phyloP scores from a whole-genome alignment of 2,329 filamentous ascomycete species.

The Colletotrichum karsti region DNA sequence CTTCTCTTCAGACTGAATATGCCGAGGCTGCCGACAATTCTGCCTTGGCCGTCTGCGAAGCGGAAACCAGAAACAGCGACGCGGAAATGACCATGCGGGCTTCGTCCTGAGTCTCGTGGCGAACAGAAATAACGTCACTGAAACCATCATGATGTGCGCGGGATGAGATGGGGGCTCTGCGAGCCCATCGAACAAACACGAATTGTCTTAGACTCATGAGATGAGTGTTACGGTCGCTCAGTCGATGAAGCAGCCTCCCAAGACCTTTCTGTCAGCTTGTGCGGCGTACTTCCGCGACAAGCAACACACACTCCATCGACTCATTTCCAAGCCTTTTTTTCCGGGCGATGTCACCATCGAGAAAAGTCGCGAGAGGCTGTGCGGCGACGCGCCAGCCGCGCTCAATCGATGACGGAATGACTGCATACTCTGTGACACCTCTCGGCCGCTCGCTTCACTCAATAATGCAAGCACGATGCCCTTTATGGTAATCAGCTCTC shows the following conservation, averaged over 20 bases:
- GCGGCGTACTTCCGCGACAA: background rate
- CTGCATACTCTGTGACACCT: constrained; percentile 5
- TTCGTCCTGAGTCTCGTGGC: background rate
- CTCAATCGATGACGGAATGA: constrained; percentile 6
- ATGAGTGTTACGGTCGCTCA: constrained; percentile 15
- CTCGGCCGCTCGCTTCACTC: background rate
- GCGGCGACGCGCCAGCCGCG: constrained; percentile 23
- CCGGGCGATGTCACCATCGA: background rate
- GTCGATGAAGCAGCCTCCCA: constrained; percentile 21
- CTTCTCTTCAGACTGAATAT: background rate
- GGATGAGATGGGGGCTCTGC: background rate
- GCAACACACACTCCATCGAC: background rate
- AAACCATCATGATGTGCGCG: background rate
- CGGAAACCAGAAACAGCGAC: background rate
- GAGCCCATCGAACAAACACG: constrained; percentile 2
- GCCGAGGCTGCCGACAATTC: constrained; percentile 16
- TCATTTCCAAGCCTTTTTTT: background rate
- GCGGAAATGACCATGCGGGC: background rate
- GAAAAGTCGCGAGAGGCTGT: background rate
- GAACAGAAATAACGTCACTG: background rate
- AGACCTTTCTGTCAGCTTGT: background rate
- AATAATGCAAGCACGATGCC: constrained; percentile 15
- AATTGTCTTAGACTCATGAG: constrained; percentile 16
- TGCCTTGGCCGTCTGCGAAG: constrained; percentile 2
- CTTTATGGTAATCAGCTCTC: constrained; percentile 11